Conservation (phyloP, 306 rosid genomes). For the Begonia loranthoides region DNA sequence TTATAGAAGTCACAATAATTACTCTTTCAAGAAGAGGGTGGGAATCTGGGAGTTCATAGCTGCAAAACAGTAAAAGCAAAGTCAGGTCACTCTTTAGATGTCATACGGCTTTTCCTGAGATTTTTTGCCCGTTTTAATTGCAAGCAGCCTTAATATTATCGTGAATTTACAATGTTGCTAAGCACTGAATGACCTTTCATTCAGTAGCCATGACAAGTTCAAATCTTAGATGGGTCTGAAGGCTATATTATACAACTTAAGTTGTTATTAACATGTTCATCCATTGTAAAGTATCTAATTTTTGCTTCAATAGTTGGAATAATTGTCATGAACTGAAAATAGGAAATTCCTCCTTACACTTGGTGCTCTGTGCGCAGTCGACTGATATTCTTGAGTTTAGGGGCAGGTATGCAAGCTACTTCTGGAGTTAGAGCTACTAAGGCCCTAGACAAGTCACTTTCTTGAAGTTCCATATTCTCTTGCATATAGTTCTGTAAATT, state of each 20-base stretch:
- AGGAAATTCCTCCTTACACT: conserved; percentile 56
- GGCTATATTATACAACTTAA: too few species aligned
- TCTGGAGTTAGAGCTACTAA: conserved; percentile 63
- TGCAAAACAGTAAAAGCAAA: conserved; percentile 36
- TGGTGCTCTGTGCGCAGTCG: conserved; percentile 88
- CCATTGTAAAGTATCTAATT: too few species aligned
- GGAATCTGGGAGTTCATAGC: conserved; percentile 90
- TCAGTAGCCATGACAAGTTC: too few species aligned
- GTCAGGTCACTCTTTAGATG: too few species aligned
- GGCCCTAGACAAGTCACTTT: conserved; percentile 80
- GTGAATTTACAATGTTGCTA: too few species aligned
- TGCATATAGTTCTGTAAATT: conserved; percentile 80
- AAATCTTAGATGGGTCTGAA: too few species aligned
- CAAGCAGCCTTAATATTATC: too few species aligned
- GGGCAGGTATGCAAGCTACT: conserved; percentile 71
- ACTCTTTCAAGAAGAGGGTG: conserved; percentile 94
- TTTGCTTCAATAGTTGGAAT: conserved; percentile 2
- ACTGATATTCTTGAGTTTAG: conserved; percentile 83
- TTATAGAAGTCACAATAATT: conserved; percentile 13
- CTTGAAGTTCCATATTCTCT: conserved; percentile 79
- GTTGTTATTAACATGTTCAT: too few species aligned
- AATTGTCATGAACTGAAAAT: conserved; percentile 12
- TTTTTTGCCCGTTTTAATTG: too few species aligned
- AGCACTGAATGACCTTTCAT: too few species aligned
- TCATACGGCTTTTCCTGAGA: too few species aligned